phyloP scores from a whole-genome alignment of 2,329 filamentous ascomycete genomes.

The Colletotrichum melonis region DNA sequence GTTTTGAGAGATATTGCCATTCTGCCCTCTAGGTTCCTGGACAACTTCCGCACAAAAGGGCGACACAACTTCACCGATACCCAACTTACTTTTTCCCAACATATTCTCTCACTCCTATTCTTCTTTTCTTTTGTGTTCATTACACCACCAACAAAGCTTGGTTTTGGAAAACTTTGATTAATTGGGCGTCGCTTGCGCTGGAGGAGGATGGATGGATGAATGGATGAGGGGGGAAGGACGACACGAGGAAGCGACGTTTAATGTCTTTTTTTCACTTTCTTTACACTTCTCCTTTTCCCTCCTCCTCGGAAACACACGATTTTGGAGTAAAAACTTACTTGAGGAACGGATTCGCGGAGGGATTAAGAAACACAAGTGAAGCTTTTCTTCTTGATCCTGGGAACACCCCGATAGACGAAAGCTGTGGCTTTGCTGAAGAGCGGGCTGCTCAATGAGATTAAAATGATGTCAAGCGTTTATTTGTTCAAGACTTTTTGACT shows the following conservation, averaged over 20 bases:
- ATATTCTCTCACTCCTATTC: background rate
- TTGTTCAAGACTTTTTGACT: background rate
- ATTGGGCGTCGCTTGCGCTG: background rate
- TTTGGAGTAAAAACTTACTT: background rate
- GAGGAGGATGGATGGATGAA: background rate
- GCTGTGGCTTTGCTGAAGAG: background rate
- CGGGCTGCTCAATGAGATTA: background rate
- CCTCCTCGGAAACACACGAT: background rate
- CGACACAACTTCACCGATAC: slow-evolving; percentile 28
- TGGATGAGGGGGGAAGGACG: background rate
- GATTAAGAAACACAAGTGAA: background rate
- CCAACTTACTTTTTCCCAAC: background rate
- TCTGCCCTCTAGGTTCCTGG: background rate
- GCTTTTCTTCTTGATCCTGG: background rate
- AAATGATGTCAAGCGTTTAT: background rate
- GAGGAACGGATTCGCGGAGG: background rate
- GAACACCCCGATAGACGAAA: background rate
- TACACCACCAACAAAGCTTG: background rate
- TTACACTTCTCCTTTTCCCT: background rate
- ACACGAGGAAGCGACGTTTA: slow-evolving; percentile 17
- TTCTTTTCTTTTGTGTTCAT: slow-evolving; percentile 13
- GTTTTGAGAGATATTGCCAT: background rate
- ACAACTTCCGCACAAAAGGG: background rate
- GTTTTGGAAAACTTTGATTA: background rate
- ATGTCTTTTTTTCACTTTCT: background rate